Evolutionary conservation across 1,284 basidiomycete genomes (phyloP), one percentile per base, ranked within the genome.

Genomic region (Mycena citricolor): DNA sequence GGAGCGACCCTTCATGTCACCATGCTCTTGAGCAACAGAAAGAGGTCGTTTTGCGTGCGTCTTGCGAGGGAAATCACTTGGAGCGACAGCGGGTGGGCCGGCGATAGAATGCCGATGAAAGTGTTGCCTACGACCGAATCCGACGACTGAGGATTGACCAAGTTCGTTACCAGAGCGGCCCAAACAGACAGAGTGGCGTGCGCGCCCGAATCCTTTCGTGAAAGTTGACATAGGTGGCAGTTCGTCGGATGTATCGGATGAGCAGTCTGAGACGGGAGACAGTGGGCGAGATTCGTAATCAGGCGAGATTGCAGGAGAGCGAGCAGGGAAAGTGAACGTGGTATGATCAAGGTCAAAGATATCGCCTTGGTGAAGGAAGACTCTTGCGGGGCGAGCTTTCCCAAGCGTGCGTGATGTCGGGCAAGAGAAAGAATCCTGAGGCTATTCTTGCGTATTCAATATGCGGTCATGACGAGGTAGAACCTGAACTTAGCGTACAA

Each of bases 41-140:
- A 52, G 39, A 14, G 49, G 48, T 12, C 38, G 33, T 34, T 45
- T 41, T 25, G 47, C 24, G 13, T 43, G 33, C n/a, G 31, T 31
- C 12, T 44, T 51, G 32, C 41, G 40, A 25, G 22, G 3, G 32
- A 35, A 4, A 4, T 25, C 13, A 14, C 12, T 8, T 5, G 45
- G 32, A 5, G 28, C 24, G n/a, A 19, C n/a, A n/a, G n/a, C n/a
- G n/a, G n/a, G n/a, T n/a, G n/a, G n/a, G n/a, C n/a, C 39, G 19
- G 31, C 22, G 42, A 44, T 39, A 32, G 42, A 52, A 19, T 45
- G 44, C 17, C 44, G 25, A 16, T 35, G 31, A 21, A 33, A 34
- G 33, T 44, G 45, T 1, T 33, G 42, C 36, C 37, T 52, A 28
- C 50, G 36, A 17, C 50, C 50, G 26, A 52, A 52, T 8, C 46